phyloP scores from a whole-genome alignment of 192 early-diverging fungal species.

The Umbelopsis sp. region DNA sequence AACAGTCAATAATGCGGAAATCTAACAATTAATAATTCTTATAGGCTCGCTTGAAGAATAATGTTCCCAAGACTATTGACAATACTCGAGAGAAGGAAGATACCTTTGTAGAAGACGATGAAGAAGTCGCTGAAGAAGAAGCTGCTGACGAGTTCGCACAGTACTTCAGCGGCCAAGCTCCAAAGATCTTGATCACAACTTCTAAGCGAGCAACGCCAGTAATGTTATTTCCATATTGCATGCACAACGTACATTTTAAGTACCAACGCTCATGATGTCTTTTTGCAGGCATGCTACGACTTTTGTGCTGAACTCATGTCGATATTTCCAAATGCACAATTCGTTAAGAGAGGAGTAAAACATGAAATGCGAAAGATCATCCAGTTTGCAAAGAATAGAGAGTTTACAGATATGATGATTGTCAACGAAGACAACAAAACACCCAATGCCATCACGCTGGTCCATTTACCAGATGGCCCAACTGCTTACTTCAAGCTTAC shows the following conservation, averaged over 20 bases:
- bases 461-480: constrained; percentile 96
- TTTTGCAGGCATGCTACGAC: constrained; percentile 62
- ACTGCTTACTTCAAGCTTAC: constrained; percentile 96
- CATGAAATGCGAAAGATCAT: constrained; percentile 91
- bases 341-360: constrained; percentile 84
- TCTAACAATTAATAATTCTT: neutral
- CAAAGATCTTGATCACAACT: constrained; percentile 95
- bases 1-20: neutral
- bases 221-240: constrained; percentile 11
- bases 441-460: constrained; percentile 86
- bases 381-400: constrained; percentile 82
- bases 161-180: constrained; percentile 86
- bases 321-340: constrained; percentile 90
- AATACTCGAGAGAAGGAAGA: constrained; percentile 92
- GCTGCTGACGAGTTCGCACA: constrained; percentile 83
- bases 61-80: constrained; percentile 92
- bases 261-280: neutral
- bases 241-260: neutral
- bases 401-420: constrained; percentile 93
- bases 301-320: constrained; percentile 88
- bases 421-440: constrained; percentile 92
- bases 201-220: constrained; percentile 65
- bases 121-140: constrained; percentile 84
- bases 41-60: constrained; percentile 81
- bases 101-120: constrained; percentile 77